phyloP scores from a whole-genome alignment of 169 alveolate species.

The Cryptosporidium parvum region DNA sequence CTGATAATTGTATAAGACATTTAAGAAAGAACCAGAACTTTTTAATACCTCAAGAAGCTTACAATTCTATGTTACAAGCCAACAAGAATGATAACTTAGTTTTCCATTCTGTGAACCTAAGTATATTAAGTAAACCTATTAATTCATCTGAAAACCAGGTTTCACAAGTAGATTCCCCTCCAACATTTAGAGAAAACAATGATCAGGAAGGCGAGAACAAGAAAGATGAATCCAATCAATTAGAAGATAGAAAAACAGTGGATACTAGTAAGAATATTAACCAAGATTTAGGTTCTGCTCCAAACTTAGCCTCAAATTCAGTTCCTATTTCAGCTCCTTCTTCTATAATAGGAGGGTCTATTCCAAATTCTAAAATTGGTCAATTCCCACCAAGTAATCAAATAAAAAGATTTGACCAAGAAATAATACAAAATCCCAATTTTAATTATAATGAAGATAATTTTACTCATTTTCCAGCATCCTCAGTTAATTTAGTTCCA shows the following conservation, averaged over 20 bases:
- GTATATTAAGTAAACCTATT: neutral
- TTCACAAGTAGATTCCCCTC: slow-evolving; percentile 23
- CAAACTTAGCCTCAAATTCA: neutral
- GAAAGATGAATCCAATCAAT: neutral
- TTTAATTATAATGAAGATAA: neutral
- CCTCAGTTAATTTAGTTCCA: slow-evolving; percentile 57
- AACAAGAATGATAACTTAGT: slow-evolving; percentile 14
- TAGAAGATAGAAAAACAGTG: neutral
- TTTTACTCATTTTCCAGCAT: neutral
- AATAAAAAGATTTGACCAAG: neutral
- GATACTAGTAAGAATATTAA: neutral
- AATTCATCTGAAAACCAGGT: neutral
- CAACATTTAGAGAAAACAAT: slow-evolving; percentile 34
- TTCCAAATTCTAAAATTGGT: neutral
- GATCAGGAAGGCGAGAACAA: neutral
- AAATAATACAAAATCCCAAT: neutral
- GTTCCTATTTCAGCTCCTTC: neutral
- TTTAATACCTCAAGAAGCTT: slow-evolving; percentile 67
- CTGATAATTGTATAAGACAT: slow-evolving; percentile 33
- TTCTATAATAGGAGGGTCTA: neutral
- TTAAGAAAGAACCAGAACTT: slow-evolving; percentile 46
- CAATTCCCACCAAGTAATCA: slow-evolving; percentile 3
- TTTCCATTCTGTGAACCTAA: slow-evolving; percentile 1
- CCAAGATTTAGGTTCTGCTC: neutral
- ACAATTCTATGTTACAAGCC: slow-evolving; percentile 41